Evolutionary conservation across 108 stramenopile species (phyloP).

Genomic region (Nitzschia palea): DNA sequence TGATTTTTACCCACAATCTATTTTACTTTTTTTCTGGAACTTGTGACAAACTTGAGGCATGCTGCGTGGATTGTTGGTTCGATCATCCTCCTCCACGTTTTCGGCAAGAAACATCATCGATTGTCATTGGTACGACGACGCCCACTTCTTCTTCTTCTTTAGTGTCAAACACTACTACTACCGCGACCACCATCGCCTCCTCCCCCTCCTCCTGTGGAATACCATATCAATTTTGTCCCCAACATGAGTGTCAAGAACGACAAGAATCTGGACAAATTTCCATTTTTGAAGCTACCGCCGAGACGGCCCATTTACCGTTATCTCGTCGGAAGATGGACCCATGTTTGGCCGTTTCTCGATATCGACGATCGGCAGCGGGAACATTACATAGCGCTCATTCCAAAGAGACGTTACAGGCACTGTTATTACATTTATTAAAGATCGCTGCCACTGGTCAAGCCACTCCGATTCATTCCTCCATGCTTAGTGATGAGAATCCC

Average conservation of each 20-base stretch:
- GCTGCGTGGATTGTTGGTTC: conserved; percentile 8
- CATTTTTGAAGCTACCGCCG: conserved; percentile 41
- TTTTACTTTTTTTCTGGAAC: too few species aligned
- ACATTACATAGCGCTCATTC: conserved; percentile 2
- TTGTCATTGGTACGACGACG: not conserved
- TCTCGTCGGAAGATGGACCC: conserved; percentile 41
- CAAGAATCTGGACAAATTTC: conserved; percentile 42
- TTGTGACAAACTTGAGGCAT: too few species aligned
- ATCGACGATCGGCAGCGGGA: conserved; percentile 59
- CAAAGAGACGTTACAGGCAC: not conserved
- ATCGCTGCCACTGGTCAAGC: conserved; percentile 16
- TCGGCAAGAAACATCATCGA: not conserved
- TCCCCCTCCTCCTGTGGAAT: not conserved
- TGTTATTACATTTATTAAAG: conserved; percentile 20
- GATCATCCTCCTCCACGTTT: conserved; percentile 13
- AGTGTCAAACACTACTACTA: too few species aligned
- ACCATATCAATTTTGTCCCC: conserved; percentile 39
- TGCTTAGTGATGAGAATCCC: not conserved
- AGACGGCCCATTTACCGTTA: conserved; percentile 17
- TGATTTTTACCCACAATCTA: too few species aligned
- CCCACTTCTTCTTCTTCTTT: not conserved
- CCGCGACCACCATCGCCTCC: too few species aligned
- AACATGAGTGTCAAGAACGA: conserved; percentile 44
- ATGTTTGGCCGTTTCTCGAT: conserved; percentile 35
- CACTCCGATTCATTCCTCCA: conserved; percentile 13